Conservation (phyloP, 257 asterid genomes). For the Cruciata laevipes region DNA sequence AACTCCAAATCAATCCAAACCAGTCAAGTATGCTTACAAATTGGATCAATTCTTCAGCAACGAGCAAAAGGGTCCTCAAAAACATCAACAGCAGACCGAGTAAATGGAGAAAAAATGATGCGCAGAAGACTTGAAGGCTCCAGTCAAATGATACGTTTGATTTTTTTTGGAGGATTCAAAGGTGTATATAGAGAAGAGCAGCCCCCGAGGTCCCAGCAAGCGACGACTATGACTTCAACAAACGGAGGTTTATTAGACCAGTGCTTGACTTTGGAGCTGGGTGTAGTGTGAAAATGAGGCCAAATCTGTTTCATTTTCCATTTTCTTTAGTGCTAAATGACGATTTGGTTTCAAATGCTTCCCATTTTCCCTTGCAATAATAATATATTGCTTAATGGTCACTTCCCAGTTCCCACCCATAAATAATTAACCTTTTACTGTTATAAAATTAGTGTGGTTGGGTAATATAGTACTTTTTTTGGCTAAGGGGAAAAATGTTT, state of each 20-base stretch:
- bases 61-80: constrained; percentile 7
- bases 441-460: background rate
- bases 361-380: constrained; percentile 6
- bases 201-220: constrained; percentile 7
- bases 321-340: background rate
- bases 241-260: constrained; percentile 5
- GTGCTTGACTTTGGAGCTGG: constrained; percentile 16
- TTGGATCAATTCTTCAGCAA: background rate
- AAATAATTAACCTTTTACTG: background rate
- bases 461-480: no score
- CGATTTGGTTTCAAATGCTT: background rate
- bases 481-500: no score
- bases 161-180: constrained; percentile 6
- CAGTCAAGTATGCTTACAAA: background rate
- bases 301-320: background rate
- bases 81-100: background rate
- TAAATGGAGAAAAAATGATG: background rate
- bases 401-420: background rate
- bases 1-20: background rate
- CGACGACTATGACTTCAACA: constrained; percentile 16
- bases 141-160: constrained; percentile 10
- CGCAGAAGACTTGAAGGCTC: background rate
- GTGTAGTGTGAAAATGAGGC: background rate
- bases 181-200: background rate
- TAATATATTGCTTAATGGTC: background rate